phyloP scores from a whole-genome alignment of 2,329 filamentous ascomycete species.

The Neocatenulostroma microsporum region DNA sequence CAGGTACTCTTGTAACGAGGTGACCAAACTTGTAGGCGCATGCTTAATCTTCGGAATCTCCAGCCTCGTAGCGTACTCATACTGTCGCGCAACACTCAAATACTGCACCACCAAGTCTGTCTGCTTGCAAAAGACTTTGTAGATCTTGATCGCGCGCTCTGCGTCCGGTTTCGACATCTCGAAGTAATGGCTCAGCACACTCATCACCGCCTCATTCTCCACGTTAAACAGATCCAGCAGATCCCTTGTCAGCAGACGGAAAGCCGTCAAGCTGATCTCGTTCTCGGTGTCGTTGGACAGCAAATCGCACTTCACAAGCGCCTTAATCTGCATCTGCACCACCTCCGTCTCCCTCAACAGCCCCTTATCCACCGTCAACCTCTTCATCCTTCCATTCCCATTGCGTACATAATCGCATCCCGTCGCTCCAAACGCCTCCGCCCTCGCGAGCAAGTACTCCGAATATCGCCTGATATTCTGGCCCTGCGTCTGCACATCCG shows the following conservation, averaged over 20 bases:
- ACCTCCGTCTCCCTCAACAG: constrained; percentile 83
- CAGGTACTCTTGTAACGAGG: constrained; percentile 87
- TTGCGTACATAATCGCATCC: constrained; percentile 83
- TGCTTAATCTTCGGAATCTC: constrained; percentile 97
- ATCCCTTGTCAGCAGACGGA: constrained; percentile 83
- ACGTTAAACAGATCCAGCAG: constrained; percentile 85
- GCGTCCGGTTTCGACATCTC: constrained; percentile 95
- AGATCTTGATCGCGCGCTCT: constrained; percentile 82
- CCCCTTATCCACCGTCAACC: constrained; percentile 82
- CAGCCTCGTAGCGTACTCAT: constrained; percentile 83
- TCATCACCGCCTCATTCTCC: constrained; percentile 95
- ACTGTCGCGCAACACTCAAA: constrained; percentile 75
- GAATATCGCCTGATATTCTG: constrained; percentile 90
- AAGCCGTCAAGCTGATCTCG: constrained; percentile 91
- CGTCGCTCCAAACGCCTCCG: constrained; percentile 72
- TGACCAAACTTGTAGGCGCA: constrained; percentile 82
- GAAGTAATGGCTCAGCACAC: constrained; percentile 93
- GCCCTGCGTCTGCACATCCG: constrained; percentile 90
- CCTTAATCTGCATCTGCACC: constrained; percentile 79
- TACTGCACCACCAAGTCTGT: constrained; percentile 91
- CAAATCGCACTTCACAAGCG: constrained; percentile 82
- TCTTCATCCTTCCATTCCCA: constrained; percentile 75
- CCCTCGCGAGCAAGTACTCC: constrained; percentile 75
- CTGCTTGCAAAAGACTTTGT: constrained; percentile 83
- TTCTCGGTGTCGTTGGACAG: constrained; percentile 86